phyloP scores from a whole-genome alignment of 1,284 basidiomycete species.

The Tilletia caries region DNA sequence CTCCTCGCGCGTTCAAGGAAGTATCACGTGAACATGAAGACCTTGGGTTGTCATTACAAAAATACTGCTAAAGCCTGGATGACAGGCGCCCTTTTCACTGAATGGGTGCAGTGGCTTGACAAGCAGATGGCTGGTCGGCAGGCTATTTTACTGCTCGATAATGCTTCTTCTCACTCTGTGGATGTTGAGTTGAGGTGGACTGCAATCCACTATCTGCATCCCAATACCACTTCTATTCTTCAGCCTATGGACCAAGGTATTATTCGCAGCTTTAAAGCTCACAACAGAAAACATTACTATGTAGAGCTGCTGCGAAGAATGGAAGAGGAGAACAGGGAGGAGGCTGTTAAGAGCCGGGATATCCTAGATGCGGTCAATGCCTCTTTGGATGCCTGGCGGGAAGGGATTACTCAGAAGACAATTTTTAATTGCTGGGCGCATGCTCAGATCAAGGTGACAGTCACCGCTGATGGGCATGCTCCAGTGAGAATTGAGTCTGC shows the following conservation, averaged over 20 bases:
- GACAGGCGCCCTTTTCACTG: neutral
- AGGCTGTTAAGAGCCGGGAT: neutral
- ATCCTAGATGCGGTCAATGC: neutral
- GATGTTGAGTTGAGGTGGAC: too few relatives aligned
- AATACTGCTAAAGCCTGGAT: constrained; percentile 6
- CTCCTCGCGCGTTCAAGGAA: neutral
- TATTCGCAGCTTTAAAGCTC: neutral
- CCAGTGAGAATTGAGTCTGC: neutral
- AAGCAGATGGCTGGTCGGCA: neutral
- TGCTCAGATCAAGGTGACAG: neutral
- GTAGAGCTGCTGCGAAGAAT: neutral
- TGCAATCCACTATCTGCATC: neutral
- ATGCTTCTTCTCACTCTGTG: neutral
- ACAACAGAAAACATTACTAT: neutral
- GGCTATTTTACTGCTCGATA: neutral
- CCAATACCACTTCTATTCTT: neutral
- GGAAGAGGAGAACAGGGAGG: neutral
- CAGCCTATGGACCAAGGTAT: neutral
- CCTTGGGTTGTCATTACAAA: neutral
- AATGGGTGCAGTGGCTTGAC: constrained; percentile 12
- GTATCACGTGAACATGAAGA: neutral
- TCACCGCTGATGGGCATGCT: neutral
- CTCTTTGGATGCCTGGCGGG: neutral
- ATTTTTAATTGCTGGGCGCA: neutral
- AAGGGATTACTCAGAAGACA: neutral